These are phyloP conservation scores for Tylopilus plumbeoviolaceoides DNA, from an alignment of 768 basidiomycete species.

Conservation along the genomic window DNA sequence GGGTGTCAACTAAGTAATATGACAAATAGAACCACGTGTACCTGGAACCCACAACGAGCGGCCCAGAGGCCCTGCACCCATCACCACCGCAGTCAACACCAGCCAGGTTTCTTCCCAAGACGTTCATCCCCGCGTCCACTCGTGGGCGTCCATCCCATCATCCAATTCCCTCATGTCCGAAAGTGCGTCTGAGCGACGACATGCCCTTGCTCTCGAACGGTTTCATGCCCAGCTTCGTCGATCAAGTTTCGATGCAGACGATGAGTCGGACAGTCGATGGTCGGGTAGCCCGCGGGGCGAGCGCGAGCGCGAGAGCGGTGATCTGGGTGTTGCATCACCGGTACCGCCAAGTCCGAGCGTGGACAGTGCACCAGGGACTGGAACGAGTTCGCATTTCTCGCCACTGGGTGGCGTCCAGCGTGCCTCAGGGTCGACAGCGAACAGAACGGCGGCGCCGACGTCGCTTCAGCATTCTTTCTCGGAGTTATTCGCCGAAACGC, in stretches of 20 bases:
- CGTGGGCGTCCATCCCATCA: constrained; percentile 31
- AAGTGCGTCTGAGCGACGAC: constrained; percentile 40
- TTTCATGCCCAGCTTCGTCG: constrained; percentile 23
- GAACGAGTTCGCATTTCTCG: constrained; percentile 9
- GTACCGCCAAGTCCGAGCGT: constrained; percentile 9
- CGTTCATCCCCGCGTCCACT: constrained; percentile 16
- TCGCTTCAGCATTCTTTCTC: constrained; percentile 21
- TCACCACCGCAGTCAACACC: constrained; percentile 1
- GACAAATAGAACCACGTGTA: constrained; percentile 19
- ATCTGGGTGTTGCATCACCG: constrained; percentile 12
- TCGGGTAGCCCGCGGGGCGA: constrained; percentile 16
- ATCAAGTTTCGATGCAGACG: constrained; percentile 24
- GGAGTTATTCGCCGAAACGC: constrained; percentile 19
- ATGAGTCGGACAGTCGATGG: constrained; percentile 24
- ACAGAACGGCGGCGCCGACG: constrained; percentile 9
- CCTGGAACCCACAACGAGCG: constrained; percentile 10
- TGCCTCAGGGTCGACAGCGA: background rate
- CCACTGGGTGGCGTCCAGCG: background rate
- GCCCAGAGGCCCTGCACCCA: constrained; percentile 14
- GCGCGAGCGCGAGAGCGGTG: constrained; percentile 10
- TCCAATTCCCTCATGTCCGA: constrained; percentile 43
- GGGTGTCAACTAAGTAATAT: constrained; percentile 1
- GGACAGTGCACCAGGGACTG: constrained; percentile 12
- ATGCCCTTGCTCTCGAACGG: constrained; percentile 35
- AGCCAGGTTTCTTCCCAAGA: constrained; percentile 12